Percentiles rank a stretch among this genome's conserved stretches.
phyloP scores from a whole-genome alignment of 192 early-diverging fungal genomes.

The Dissophora globulifera region DNA sequence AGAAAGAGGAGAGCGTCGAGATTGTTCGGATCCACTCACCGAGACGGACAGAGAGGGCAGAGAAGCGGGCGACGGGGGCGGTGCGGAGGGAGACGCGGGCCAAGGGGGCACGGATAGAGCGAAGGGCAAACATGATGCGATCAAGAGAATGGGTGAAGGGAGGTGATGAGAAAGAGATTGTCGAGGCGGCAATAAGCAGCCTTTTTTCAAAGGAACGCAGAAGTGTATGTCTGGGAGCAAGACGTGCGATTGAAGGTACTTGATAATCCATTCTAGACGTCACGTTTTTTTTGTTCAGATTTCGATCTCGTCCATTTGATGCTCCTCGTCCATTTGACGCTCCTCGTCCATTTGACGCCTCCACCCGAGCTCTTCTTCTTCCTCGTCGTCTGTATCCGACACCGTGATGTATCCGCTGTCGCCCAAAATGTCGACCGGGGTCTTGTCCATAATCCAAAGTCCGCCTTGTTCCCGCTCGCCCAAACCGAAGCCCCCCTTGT shows the following conservation, averaged over 20 bases:
- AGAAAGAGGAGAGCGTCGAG: not conserved
- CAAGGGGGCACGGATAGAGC: slow-evolving; percentile 56
- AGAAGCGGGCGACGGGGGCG: slow-evolving; percentile 58
- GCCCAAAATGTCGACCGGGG: not conserved
- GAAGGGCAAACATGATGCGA: slow-evolving; percentile 61
- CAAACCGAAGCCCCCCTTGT: slow-evolving; percentile 26
- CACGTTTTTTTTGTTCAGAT: not conserved
- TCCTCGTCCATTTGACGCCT: slow-evolving; percentile 33
- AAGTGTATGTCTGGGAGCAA: too few relatives aligned
- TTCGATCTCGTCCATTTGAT: slow-evolving; percentile 6
- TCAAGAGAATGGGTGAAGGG: not conserved
- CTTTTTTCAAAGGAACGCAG: not conserved
- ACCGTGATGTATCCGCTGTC: slow-evolving; percentile 37
- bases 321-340: too few relatives aligned
- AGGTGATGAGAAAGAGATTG: slow-evolving; percentile 1
- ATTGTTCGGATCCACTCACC: slow-evolving; percentile 45
- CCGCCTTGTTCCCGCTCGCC: slow-evolving; percentile 37
- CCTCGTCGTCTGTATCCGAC: slow-evolving; percentile 40
- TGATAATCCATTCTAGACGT: too few relatives aligned
- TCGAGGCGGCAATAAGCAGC: too few relatives aligned
- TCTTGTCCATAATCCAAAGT: slow-evolving; percentile 23
- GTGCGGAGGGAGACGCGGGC: slow-evolving; percentile 50
- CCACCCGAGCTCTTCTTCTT: slow-evolving; percentile 33
- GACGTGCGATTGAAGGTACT: too few relatives aligned
- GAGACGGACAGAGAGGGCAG: slow-evolving; percentile 61